Conservation (phyloP, 305 asterid species). For the Solanum hybrid region DNA sequence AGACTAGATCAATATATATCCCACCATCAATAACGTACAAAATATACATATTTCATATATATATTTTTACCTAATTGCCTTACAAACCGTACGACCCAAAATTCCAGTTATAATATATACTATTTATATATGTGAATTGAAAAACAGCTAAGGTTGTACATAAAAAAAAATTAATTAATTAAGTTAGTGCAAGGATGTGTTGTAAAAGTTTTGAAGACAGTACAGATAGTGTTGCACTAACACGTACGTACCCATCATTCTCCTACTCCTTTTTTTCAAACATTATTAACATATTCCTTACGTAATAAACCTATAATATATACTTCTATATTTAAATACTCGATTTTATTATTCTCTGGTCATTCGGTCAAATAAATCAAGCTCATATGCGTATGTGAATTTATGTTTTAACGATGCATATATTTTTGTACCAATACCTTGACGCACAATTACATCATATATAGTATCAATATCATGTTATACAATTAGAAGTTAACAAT, state of each 20-base stretch:
- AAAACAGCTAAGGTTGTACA: background rate
- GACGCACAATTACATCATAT: background rate
- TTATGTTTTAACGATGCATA: background rate
- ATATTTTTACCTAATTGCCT: background rate
- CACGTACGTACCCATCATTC: slow-evolving; percentile 14
- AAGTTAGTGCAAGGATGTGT: background rate
- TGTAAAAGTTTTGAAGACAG: slow-evolving; percentile 20
- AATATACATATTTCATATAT: background rate
- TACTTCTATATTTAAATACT: background rate
- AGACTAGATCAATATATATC: background rate
- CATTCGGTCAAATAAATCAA: background rate
- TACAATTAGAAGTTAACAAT: background rate
- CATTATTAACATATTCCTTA: background rate
- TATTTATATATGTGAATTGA: background rate
- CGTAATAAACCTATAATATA: background rate
- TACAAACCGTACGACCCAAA: slow-evolving; percentile 1
- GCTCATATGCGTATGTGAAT: background rate
- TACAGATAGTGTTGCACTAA: slow-evolving; percentile 33
- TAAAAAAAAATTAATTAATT: background rate
- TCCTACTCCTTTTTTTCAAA: too few species aligned
- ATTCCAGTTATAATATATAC: background rate
- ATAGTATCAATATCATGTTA: background rate
- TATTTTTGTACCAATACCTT: background rate
- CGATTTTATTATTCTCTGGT: background rate
- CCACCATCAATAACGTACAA: background rate